Percentiles rank a stretch among this genome's conserved stretches.
Evolutionary conservation across 495 filamentous ascomycete species (phyloP).

Genomic region (Oidiodendron maius): DNA sequence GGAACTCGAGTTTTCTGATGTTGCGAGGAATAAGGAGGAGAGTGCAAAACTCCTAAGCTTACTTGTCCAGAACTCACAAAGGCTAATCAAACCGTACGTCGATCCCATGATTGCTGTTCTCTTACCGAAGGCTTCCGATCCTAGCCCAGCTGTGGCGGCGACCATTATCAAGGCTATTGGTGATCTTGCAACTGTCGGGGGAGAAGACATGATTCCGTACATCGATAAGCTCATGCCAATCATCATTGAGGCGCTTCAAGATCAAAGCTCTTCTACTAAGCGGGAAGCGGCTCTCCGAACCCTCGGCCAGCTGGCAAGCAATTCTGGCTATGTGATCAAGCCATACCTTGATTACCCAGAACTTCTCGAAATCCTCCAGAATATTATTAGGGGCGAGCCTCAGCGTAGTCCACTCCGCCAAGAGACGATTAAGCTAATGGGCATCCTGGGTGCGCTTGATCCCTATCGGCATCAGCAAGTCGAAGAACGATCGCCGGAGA

Average conservation of each 20-base stretch:
- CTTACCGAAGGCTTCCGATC: constrained; percentile 79
- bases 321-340: constrained; percentile 95
- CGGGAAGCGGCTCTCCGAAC: constrained; percentile 87
- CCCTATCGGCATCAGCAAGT: constrained; percentile 90
- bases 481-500: constrained; percentile 57
- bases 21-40: constrained; percentile 88
- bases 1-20: constrained; percentile 92
- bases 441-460: constrained; percentile 91
- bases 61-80: constrained; percentile 84
- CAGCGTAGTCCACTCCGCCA: constrained; percentile 73
- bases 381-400: constrained; percentile 85
- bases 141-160: constrained; percentile 79
- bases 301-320: constrained; percentile 86
- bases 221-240: constrained; percentile 89
- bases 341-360: constrained; percentile 93
- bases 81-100: constrained; percentile 89
- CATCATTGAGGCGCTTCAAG: constrained; percentile 86
- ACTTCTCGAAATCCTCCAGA: constrained; percentile 83
- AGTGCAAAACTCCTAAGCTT: constrained; percentile 89
- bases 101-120: constrained; percentile 89
- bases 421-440: constrained; percentile 93
- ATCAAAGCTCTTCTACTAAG: constrained; percentile 81
- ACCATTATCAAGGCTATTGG: constrained; percentile 91
- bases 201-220: constrained; percentile 82
- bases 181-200: constrained; percentile 87